A percentile compares a stretch with the other conserved stretches of the same genome.
Conservation (phyloP, 495 filamentous ascomycete species). For the Friedmanniomyces simplex region DNA sequence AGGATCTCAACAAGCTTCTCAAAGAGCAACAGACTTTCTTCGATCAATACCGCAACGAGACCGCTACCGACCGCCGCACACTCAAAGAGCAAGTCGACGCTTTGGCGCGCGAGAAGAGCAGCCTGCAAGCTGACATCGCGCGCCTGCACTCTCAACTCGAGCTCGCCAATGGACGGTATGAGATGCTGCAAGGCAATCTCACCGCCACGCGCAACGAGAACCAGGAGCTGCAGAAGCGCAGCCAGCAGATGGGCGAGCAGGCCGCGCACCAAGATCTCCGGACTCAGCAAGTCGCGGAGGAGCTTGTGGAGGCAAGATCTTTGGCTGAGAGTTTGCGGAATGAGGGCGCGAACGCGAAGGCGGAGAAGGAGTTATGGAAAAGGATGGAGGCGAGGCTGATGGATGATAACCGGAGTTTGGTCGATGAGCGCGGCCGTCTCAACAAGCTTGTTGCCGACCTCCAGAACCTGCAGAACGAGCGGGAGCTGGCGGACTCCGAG, state of each 20-base stretch:
- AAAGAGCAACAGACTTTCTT: constrained; percentile 83
- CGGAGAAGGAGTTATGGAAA: constrained; percentile 85
- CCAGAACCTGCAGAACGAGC: constrained; percentile 81
- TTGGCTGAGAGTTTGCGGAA: constrained; percentile 77
- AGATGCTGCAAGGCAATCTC: constrained; percentile 85
- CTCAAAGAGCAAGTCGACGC: constrained; percentile 80
- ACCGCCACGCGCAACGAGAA: constrained; percentile 74
- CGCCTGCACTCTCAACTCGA: constrained; percentile 70
- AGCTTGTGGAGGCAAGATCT: constrained; percentile 75
- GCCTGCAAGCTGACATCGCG: constrained; percentile 68
- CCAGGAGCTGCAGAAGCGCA: constrained; percentile 68
- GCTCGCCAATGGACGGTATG: constrained; percentile 68
- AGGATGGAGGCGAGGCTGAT: constrained; percentile 76
- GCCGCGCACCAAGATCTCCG: constrained; percentile 80
- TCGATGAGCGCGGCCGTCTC: constrained; percentile 70
- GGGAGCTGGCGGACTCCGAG: constrained; percentile 76
- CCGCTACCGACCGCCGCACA: constrained; percentile 62
- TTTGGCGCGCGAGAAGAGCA: constrained; percentile 67
- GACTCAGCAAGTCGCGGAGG: constrained; percentile 85
- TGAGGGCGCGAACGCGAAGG: constrained; percentile 85
- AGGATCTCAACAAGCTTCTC: constrained; percentile 58
- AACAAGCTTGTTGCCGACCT: constrained; percentile 69
- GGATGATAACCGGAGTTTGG: constrained; percentile 74
- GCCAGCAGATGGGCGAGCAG: constrained; percentile 61
- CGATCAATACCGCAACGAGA: constrained; percentile 80